Conservation (phyloP, 2,329 filamentous ascomycete genomes). For the Lecanicillium sp. region DNA sequence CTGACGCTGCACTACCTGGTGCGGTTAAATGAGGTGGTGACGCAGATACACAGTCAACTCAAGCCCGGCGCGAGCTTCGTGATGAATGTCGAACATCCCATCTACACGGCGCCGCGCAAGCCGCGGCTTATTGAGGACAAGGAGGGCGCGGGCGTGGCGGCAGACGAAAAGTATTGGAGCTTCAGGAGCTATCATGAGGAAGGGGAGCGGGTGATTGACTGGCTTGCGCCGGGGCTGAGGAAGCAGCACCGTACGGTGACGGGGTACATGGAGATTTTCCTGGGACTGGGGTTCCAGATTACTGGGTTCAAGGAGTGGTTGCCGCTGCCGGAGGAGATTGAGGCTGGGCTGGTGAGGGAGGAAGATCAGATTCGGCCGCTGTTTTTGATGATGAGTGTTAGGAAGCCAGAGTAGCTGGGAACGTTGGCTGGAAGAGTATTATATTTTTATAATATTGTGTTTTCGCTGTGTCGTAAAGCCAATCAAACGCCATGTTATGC, state of each 20-base stretch:
- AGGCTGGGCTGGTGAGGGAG: slow-evolving; percentile 21
- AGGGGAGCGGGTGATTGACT: slow-evolving; percentile 30
- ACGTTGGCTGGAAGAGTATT: no score
- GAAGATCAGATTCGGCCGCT: slow-evolving; percentile 23
- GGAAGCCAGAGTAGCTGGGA: slow-evolving; percentile 5
- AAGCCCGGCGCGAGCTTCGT: slow-evolving; percentile 28
- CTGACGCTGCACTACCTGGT: slow-evolving; percentile 33
- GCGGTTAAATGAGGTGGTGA: slow-evolving; percentile 23
- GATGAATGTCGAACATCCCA: slow-evolving; percentile 40
- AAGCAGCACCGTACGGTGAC: slow-evolving; percentile 40
- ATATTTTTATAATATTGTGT: no score
- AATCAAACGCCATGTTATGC: no score
- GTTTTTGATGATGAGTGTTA: slow-evolving; percentile 24
- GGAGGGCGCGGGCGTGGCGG: slow-evolving; percentile 18
- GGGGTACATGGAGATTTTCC: slow-evolving; percentile 29
- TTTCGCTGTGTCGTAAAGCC: no score
- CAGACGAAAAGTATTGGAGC: slow-evolving; percentile 31
- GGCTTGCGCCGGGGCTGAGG: slow-evolving; percentile 32
- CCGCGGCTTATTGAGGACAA: slow-evolving; percentile 20
- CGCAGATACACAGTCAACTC: slow-evolving; percentile 22
- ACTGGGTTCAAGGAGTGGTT: slow-evolving; percentile 31
- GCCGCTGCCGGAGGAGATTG: slow-evolving; percentile 20
- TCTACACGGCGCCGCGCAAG: slow-evolving; percentile 32
- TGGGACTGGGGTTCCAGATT: slow-evolving; percentile 28
- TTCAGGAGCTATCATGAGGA: slow-evolving; percentile 34